Evolutionary conservation across 208 protist species (phyloP).

Genomic region (Trypanosoma theileri): DNA sequence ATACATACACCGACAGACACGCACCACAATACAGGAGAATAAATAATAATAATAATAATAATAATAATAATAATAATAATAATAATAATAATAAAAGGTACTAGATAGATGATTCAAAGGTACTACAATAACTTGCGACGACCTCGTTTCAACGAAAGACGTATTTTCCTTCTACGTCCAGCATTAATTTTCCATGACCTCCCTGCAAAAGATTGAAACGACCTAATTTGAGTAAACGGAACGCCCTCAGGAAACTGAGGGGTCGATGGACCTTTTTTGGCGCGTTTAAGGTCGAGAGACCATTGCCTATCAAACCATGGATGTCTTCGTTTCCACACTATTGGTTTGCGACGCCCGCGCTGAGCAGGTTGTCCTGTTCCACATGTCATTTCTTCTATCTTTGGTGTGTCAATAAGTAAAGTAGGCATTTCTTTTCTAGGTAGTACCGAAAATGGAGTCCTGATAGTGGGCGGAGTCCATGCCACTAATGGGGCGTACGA

Average conservation of each 20-base stretch:
- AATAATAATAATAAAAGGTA: neutral
- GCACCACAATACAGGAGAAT: no score
- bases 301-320: slow-evolving; percentile 90
- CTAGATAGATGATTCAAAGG: neutral
- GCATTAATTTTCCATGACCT: slow-evolving; percentile 88
- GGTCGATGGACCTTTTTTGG: slow-evolving; percentile 81
- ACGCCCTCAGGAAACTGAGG: slow-evolving; percentile 85
- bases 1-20: neutral
- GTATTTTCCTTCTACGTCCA: slow-evolving; percentile 82
- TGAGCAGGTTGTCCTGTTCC: slow-evolving; percentile 85
- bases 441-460: neutral
- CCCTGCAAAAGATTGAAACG: slow-evolving; percentile 86
- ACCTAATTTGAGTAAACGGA: slow-evolving; percentile 84
- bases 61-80: neutral
- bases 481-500: slow-evolving; percentile 26
- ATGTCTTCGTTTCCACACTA: slow-evolving; percentile 90
- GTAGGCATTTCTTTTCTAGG: slow-evolving; percentile 73
- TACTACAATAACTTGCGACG: slow-evolving; percentile 81
- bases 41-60: no score
- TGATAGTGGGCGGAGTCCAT: neutral
- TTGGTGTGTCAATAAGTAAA: slow-evolving; percentile 57
- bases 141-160: slow-evolving; percentile 83
- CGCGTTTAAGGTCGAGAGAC: slow-evolving; percentile 77
- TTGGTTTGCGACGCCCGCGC: slow-evolving; percentile 72
- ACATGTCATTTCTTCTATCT: slow-evolving; percentile 49